phyloP scores from a whole-genome alignment of 2,329 filamentous ascomycete species.

The Sporothrix inflata region DNA sequence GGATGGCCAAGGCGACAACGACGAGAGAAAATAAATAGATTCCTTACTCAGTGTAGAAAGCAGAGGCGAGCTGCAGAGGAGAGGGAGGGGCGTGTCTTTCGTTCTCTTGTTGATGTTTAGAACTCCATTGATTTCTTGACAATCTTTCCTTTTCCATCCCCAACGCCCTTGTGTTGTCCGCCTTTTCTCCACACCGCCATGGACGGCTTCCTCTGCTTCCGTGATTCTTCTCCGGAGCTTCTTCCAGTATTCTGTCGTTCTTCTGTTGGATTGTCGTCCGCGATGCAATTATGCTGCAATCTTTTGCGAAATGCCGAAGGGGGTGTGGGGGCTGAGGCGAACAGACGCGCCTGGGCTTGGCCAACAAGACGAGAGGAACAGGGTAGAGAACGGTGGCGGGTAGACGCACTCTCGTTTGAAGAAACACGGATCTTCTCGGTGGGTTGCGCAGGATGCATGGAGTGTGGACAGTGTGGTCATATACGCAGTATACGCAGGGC shows the following conservation, averaged over 20 bases:
- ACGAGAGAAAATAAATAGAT: background rate
- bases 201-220: constrained; percentile 15
- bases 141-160: background rate
- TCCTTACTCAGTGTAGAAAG: constrained; percentile 28
- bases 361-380: background rate
- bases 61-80: constrained; percentile 31
- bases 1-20: background rate
- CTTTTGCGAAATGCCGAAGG: constrained; percentile 21
- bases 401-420: background rate
- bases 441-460: background rate
- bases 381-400: background rate
- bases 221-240: constrained; percentile 19
- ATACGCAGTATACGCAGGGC: no score
- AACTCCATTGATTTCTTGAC: background rate
- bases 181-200: constrained; percentile 21
- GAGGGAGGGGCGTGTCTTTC: background rate
- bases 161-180: background rate
- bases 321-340: constrained; percentile 15
- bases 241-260: constrained; percentile 7
- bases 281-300: background rate
- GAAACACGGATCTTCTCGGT: background rate
- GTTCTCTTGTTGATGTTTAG: background rate
- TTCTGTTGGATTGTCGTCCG: background rate
- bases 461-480: no score
- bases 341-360: background rate